These are phyloP conservation scores for Citeromyces siamensis DNA, from an alignment of 1,139 yeast genomes.

Conservation along the genomic window DNA sequence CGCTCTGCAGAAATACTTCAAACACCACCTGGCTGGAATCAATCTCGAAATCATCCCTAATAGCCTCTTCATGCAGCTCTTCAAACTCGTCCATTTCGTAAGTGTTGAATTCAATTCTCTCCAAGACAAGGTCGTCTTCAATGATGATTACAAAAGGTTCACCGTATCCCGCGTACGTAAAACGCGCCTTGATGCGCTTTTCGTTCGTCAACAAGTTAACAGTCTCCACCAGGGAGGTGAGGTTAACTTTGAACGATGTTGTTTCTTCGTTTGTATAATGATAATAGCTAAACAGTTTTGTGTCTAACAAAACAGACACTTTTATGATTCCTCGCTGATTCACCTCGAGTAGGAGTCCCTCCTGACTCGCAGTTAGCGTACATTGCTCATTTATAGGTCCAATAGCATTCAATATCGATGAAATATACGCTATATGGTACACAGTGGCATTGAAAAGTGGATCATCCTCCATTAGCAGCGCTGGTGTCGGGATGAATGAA, in stretches of 20 bases:
- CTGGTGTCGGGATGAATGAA: too few species aligned
- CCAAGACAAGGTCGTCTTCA: conserved; percentile 59
- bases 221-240: conserved; percentile 30
- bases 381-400: conserved; percentile 5
- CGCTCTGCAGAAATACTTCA: conserved; percentile 60
- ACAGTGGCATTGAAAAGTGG: not conserved
- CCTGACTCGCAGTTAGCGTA: not conserved
- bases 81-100: conserved; percentile 18
- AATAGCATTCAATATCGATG: conserved; percentile 12
- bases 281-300: not conserved
- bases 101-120: conserved; percentile 60
- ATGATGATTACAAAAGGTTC: conserved; percentile 57
- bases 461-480: conserved; percentile 1
- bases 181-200: conserved; percentile 25
- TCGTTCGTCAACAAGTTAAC: conserved; percentile 22
- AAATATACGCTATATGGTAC: conserved; percentile 10
- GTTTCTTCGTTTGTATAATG: conserved; percentile 1
- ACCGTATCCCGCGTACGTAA: conserved; percentile 41
- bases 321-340: not conserved
- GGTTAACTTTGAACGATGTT: conserved; percentile 20
- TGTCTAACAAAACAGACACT: conserved; percentile 1
- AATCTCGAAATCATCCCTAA: conserved; percentile 23
- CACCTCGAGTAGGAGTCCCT: conserved; percentile 3
- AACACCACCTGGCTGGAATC: conserved; percentile 38
- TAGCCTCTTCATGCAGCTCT: conserved; percentile 10